These are phyloP conservation scores for Polyporus arcularius DNA, from an alignment of 768 basidiomycete species.

Conservation along the genomic window DNA sequence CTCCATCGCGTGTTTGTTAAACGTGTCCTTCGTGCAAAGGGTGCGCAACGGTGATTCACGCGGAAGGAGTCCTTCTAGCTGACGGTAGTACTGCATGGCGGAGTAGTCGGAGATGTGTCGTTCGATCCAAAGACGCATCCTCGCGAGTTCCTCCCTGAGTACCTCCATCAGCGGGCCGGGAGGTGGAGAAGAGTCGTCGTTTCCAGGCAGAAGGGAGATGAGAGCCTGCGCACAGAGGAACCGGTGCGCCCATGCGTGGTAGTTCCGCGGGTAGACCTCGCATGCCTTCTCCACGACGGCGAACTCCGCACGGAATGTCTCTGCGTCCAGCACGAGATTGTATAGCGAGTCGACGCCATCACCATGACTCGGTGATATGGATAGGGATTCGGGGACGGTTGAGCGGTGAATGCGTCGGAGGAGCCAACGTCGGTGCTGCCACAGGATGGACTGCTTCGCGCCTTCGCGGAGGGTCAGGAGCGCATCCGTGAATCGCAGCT, in stretches of 20 bases:
- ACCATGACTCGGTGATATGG: neutral
- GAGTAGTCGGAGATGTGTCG: constrained; percentile 69
- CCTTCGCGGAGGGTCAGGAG: constrained; percentile 53
- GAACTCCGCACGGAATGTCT: constrained; percentile 49
- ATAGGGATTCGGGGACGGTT: neutral
- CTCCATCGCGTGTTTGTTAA: constrained; percentile 42
- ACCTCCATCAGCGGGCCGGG: constrained; percentile 26
- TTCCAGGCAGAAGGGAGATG: constrained; percentile 21
- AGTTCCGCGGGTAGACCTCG: constrained; percentile 69
- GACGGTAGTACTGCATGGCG: constrained; percentile 56
- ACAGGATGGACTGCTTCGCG: constrained; percentile 66
- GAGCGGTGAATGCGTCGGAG: constrained; percentile 38
- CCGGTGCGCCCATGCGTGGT: constrained; percentile 73
- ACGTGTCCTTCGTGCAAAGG: neutral
- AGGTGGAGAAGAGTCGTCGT: neutral
- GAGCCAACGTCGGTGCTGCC: constrained; percentile 74
- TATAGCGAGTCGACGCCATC: constrained; percentile 21
- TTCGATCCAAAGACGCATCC: constrained; percentile 54
- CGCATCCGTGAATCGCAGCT: constrained; percentile 49
- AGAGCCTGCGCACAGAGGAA: constrained; percentile 45
- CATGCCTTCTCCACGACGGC: constrained; percentile 49
- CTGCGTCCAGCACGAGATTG: constrained; percentile 32
- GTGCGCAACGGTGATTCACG: neutral
- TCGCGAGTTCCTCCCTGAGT: constrained; percentile 40
- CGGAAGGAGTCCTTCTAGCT: constrained; percentile 28